Conservation (phyloP, 495 filamentous ascomycete genomes). For the Astrothelium subdiscretum region DNA sequence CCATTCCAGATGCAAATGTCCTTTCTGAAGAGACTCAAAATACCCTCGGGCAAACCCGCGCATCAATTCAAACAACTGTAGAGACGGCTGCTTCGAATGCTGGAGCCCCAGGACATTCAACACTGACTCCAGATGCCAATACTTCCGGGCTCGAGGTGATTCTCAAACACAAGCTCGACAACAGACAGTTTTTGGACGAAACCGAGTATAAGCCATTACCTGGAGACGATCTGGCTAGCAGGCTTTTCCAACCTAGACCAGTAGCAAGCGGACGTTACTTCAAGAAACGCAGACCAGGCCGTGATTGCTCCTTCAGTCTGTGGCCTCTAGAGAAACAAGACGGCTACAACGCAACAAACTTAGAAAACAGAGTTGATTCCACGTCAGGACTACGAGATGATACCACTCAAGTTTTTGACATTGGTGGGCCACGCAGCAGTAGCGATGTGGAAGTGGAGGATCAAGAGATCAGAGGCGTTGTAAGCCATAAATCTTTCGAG, state of each 20-base stretch:
- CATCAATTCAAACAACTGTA: too few relatives aligned
- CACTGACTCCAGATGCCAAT: not conserved
- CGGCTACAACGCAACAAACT: not conserved
- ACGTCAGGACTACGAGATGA: not conserved
- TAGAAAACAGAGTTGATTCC: not conserved
- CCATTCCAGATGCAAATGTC: too few relatives aligned
- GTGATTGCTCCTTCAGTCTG: not conserved
- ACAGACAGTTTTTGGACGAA: not conserved
- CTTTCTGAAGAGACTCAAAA: too few relatives aligned
- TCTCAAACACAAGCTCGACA: not conserved
- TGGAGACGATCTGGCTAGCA: not conserved
- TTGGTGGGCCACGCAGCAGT: not conserved
- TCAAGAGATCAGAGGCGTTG: not conserved
- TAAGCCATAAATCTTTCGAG: conserved; percentile 5
- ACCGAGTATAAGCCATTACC: not conserved
- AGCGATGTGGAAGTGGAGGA: not conserved
- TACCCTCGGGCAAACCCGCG: too few relatives aligned
- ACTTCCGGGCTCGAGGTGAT: not conserved
- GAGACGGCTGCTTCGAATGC: not conserved
- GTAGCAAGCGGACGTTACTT: not conserved
- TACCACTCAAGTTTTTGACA: not conserved
- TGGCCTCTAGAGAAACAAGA: not conserved
- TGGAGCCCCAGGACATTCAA: not conserved
- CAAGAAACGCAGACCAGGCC: not conserved
- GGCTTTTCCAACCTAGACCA: not conserved